These are phyloP conservation scores for Macrophomina phaseolina DNA, from an alignment of 2,329 filamentous ascomycete genomes.

Conservation along the genomic window DNA sequence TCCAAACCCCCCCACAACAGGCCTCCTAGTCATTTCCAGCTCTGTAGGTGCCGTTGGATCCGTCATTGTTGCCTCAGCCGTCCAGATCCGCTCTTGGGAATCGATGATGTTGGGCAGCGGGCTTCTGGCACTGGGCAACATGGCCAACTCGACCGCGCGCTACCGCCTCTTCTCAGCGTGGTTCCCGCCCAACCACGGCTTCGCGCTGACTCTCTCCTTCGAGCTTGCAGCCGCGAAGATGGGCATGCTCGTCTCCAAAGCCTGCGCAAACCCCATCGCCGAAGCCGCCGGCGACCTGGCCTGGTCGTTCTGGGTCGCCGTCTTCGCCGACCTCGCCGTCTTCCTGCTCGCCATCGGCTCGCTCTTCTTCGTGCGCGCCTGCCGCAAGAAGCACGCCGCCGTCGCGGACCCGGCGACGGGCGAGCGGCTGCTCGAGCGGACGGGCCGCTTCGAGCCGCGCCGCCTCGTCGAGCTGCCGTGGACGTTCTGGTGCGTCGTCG, in stretches of 20 bases:
- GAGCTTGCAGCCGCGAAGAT: slow-evolving; percentile 68
- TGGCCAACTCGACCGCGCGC: slow-evolving; percentile 68
- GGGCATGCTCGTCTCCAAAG: slow-evolving; percentile 65
- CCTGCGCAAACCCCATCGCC: slow-evolving; percentile 65
- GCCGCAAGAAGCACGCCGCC: background rate
- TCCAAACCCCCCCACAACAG: slow-evolving; percentile 33
- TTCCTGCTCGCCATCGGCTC: background rate
- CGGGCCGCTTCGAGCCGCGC: slow-evolving; percentile 52
- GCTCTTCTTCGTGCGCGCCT: background rate
- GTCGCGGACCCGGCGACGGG: background rate
- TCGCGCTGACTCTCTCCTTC: slow-evolving; percentile 65
- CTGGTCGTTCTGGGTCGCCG: background rate
- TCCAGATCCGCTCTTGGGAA: slow-evolving; percentile 56
- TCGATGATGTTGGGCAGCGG: slow-evolving; percentile 62
- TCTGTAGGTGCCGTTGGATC: slow-evolving; percentile 62
- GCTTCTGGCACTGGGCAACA: slow-evolving; percentile 63
- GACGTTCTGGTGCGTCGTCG: slow-evolving; percentile 63
- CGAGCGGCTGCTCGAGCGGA: slow-evolving; percentile 1
- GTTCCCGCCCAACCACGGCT: slow-evolving; percentile 63
- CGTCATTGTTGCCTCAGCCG: slow-evolving; percentile 57
- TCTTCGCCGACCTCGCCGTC: background rate
- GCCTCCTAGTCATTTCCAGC: slow-evolving; percentile 64
- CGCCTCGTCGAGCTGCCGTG: slow-evolving; percentile 64
- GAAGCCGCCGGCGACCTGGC: slow-evolving; percentile 53
- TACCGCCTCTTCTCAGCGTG: slow-evolving; percentile 70